Evolutionary conservation across 1,139 yeast genomes (phyloP), one percentile per base, ranked within the genome.

Genomic region (Debaryomycetaceae sp.): DNA sequence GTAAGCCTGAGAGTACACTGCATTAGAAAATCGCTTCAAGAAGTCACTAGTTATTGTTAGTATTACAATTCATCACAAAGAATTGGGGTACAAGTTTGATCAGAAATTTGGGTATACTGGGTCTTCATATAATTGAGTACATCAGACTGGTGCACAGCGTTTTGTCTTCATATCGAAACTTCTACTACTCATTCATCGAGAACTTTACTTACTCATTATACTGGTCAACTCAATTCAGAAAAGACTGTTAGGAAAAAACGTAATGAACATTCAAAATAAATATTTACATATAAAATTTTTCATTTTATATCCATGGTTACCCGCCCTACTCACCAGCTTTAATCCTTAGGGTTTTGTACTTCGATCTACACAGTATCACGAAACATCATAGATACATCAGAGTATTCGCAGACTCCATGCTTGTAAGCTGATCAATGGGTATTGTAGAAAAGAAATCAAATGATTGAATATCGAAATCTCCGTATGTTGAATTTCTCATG

Each of bases 141-240:
- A 39, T 71, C 76, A 70, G 76, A 70, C 76, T 71, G 76, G 76
- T 71, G 76, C 76, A 71, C 76, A 71, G 76, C 76, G 72, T 43
- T 68, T 68, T 68, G 75, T 70, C 75, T 58, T 70, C 76, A 67
- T 63, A 42, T 59, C 42, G 50, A 45, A 8, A 27, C 31, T 27
- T 27, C 31, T 27, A 27, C 31, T 27, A 8, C 4, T 27, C 11
- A 27, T 3, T 27, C 11, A 27, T 7, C 31, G 11, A 4, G 11
- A 27, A 27, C 11, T 8, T 27, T 11, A 37, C 39, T 37, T 37
- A 37, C 39, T 37, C 8, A 2, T 27, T 2, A 27, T 7, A 27
- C 20, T 17, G 20, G 20, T 17, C 20, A 17, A 17, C 4, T 17
- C 20, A 17, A 17, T 17, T 17, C 20, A 17, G 20, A 4, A 17